Percentiles rank a stretch among this genome's conserved stretches.
These are phyloP conservation scores for Leishmania turanica DNA, from an alignment of 208 protist species.

Conservation along the genomic window DNA sequence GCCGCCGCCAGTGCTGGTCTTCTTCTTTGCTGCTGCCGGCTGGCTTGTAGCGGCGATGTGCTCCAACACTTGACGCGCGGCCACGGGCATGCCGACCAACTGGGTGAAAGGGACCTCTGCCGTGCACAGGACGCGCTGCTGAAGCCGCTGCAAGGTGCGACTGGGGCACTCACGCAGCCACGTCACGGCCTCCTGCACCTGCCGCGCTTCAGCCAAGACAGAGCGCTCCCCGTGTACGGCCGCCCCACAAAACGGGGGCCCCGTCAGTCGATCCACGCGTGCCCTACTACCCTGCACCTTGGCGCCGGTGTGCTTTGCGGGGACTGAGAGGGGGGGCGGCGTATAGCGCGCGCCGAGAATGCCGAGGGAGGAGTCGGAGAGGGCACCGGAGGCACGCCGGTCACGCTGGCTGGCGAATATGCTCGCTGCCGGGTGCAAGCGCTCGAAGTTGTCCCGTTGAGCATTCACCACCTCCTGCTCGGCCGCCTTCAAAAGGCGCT, in stretches of 20 bases:
- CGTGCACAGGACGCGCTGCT: constrained; percentile 48
- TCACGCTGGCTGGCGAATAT: neutral
- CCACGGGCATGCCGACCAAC: constrained; percentile 37
- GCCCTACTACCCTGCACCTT: neutral
- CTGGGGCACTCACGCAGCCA: constrained; percentile 48
- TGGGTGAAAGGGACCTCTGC: constrained; percentile 29
- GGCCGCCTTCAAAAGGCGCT: neutral
- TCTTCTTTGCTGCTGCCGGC: neutral
- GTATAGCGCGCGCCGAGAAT: neutral
- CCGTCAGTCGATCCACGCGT: constrained; percentile 19
- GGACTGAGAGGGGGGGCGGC: neutral
- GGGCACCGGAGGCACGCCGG: neutral
- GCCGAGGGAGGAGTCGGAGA: constrained; percentile 26
- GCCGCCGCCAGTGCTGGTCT: neutral
- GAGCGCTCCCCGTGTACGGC: constrained; percentile 26
- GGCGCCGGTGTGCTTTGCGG: neutral
- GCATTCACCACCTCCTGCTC: constrained; percentile 20
- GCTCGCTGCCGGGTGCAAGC: neutral
- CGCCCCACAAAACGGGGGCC: constrained; percentile 17
- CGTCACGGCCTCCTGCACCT: constrained; percentile 41
- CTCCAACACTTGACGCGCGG: constrained; percentile 19
- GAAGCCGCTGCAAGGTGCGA: constrained; percentile 40
- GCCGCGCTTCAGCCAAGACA: constrained; percentile 26
- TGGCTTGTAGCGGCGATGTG: constrained; percentile 1
- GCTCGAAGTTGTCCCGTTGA: constrained; percentile 27